Evolutionary conservation across 2,329 filamentous ascomycete genomes (phyloP).

Genomic region (Arachnomyces sp.): DNA sequence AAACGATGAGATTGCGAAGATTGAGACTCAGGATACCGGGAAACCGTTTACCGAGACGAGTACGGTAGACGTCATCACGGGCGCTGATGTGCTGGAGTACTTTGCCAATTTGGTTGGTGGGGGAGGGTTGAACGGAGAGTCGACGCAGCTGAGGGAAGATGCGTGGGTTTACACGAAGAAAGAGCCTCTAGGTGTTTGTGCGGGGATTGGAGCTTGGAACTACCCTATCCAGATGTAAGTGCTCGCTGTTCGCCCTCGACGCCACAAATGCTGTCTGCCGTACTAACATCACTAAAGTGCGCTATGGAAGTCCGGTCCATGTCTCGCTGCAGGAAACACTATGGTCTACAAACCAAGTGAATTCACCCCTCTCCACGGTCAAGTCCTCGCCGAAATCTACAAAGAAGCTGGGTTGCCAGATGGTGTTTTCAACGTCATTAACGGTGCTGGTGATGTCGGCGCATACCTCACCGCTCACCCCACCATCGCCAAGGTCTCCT

Average conservation of each 20-base stretch:
- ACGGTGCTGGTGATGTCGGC: conserved; percentile 70
- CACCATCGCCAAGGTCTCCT: conserved; percentile 73
- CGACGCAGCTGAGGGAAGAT: conserved; percentile 62
- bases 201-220: conserved; percentile 84
- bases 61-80: conserved; percentile 72
- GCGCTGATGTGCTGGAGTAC: conserved; percentile 78
- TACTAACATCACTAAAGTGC: conserved; percentile 39
- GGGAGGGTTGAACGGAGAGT: conserved; percentile 72
- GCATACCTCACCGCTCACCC: conserved; percentile 65
- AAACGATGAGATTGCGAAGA: conserved; percentile 69
- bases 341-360: conserved; percentile 90
- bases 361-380: conserved; percentile 74
- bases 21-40: conserved; percentile 79
- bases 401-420: conserved; percentile 68
- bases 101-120: conserved; percentile 71
- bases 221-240: conserved; percentile 73
- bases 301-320: conserved; percentile 80
- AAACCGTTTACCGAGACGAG: conserved; percentile 80
- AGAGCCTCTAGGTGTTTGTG: conserved; percentile 73
- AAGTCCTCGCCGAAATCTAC: conserved; percentile 67
- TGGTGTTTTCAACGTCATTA: conserved; percentile 80
- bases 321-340: conserved; percentile 75
- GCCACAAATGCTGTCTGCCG: no score
- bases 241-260: background rate
- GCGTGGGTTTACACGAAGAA: conserved; percentile 80